phyloP scores from a whole-genome alignment of 2,329 filamentous ascomycete species.

The Epichloe gansuensis region DNA sequence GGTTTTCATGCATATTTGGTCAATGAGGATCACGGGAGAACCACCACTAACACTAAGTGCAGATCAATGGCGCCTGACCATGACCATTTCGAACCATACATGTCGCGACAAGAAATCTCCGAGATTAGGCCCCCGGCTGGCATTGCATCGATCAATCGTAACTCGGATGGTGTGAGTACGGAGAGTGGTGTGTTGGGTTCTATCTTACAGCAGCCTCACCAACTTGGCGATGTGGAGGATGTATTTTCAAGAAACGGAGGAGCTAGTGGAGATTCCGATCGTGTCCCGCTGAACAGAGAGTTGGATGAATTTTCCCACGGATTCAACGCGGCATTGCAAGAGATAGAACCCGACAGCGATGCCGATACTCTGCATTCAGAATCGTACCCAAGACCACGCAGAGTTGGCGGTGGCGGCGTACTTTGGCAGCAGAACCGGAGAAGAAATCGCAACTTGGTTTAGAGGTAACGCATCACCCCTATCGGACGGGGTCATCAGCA shows the following conservation, averaged over 20 bases:
- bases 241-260: conserved; percentile 13
- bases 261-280: conserved; percentile 20
- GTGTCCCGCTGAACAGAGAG: conserved; percentile 27
- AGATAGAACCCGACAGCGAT: conserved; percentile 19
- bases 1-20: not conserved
- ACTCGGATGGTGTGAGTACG: conserved; percentile 4
- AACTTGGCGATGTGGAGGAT: conserved; percentile 1
- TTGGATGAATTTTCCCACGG: conserved; percentile 34
- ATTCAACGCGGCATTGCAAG: conserved; percentile 29
- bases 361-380: conserved; percentile 10
- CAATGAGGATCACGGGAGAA: not conserved
- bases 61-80: conserved; percentile 18
- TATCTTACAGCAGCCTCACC: not conserved
- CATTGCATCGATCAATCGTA: conserved; percentile 6
- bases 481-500: not conserved
- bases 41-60: conserved; percentile 10
- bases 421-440: conserved; percentile 44
- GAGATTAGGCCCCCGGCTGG: conserved; percentile 7
- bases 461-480: conserved; percentile 23
- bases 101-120: conserved; percentile 15
- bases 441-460: conserved; percentile 34
- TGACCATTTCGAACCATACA: conserved; percentile 18
- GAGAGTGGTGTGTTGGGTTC: not conserved
- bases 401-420: conserved; percentile 26
- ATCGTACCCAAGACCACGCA: conserved; percentile 12